Conservation (phyloP, 75 land plant genomes). For the Pinus taeda region DNA sequence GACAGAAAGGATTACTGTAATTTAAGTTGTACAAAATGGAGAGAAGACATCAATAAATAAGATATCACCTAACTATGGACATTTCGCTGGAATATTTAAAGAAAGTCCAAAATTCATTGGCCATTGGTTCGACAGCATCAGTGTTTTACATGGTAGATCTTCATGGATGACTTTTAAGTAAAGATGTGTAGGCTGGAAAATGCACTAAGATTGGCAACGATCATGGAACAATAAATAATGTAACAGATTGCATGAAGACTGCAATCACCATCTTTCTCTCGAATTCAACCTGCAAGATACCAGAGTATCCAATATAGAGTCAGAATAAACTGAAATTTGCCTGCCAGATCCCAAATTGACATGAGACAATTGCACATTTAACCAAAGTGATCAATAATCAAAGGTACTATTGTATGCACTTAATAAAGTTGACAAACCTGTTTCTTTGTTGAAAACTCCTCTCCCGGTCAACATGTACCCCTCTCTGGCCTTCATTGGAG, state of each 20-base stretch:
- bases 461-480: conserved; percentile 27
- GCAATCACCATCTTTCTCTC: conserved; percentile 3
- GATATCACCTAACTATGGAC: no score
- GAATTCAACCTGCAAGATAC: neutral
- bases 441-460: conserved; percentile 22
- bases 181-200: neutral
- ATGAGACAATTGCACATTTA: neutral
- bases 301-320: neutral
- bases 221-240: neutral
- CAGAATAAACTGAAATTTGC: neutral
- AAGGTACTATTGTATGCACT: no score
- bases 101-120: no score
- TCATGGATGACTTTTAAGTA: no score
- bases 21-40: neutral
- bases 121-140: no score
- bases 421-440: neutral
- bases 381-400: no score
- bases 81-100: no score
- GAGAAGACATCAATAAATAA: no score
- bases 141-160: no score
- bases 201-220: neutral
- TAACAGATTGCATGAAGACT: neutral
- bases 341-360: neutral
- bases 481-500: conserved; percentile 35
- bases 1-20: neutral